Evolutionary conservation across 2,329 filamentous ascomycete genomes (phyloP).

Genomic region (Aplosporella prunicola): DNA sequence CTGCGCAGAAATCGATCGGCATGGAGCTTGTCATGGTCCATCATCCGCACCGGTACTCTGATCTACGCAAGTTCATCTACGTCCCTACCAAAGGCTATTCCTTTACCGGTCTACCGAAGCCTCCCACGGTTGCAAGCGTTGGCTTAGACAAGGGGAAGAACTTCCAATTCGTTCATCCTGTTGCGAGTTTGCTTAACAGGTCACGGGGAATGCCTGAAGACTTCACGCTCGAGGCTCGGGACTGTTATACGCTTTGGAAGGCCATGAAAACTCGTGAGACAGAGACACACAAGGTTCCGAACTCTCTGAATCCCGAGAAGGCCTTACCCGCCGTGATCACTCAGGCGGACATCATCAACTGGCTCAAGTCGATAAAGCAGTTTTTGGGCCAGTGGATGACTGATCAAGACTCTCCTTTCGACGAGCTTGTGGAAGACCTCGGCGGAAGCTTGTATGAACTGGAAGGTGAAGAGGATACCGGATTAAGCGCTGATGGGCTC

Average conservation of each 20-base stretch:
- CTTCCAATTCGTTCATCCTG: slow-evolving; percentile 57
- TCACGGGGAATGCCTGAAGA: slow-evolving; percentile 57
- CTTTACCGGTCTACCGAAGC: slow-evolving; percentile 43
- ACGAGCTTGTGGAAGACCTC: slow-evolving; percentile 38
- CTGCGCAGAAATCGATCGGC: slow-evolving; percentile 54
- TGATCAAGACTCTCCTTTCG: slow-evolving; percentile 44
- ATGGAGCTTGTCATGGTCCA: slow-evolving; percentile 58
- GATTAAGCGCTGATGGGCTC: slow-evolving; percentile 16
- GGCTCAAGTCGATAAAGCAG: slow-evolving; percentile 54
- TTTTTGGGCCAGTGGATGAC: slow-evolving; percentile 53
- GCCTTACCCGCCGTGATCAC: slow-evolving; percentile 46
- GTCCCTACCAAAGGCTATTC: slow-evolving; percentile 37
- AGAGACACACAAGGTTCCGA: slow-evolving; percentile 40
- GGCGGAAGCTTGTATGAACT: slow-evolving; percentile 11
- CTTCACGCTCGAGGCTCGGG: slow-evolving; percentile 58
- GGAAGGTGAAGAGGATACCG: not conserved
- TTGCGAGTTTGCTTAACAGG: slow-evolving; percentile 49
- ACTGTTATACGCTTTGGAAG: slow-evolving; percentile 58
- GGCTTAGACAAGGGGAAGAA: slow-evolving; percentile 40
- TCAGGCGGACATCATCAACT: slow-evolving; percentile 57
- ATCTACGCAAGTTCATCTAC: slow-evolving; percentile 67
- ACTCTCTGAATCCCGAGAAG: slow-evolving; percentile 40
- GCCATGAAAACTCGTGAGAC: slow-evolving; percentile 52
- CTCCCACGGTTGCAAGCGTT: slow-evolving; percentile 28
- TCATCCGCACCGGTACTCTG: slow-evolving; percentile 62